Percentiles rank a stretch among this genome's conserved stretches.
Evolutionary conservation across 208 protist genomes (phyloP).

Genomic region (Acanthamoeba rhysodes): DNA sequence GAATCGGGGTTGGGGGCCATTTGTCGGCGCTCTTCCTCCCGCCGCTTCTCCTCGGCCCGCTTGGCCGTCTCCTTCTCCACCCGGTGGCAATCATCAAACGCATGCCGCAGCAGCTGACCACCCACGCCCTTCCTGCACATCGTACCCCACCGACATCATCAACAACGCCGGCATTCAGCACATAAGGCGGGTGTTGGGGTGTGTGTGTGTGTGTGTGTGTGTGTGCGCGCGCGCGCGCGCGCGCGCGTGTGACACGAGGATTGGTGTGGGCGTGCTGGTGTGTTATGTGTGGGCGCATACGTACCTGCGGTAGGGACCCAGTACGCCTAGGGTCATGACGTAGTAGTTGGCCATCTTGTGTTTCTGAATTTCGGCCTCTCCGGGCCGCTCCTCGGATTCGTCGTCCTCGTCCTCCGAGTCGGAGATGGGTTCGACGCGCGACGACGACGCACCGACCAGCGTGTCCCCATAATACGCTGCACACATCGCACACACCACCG

Average conservation of each 20-base stretch:
- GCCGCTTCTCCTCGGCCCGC: not conserved
- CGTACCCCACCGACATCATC: constrained; percentile 23
- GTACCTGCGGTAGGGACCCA: not conserved
- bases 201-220: too few relatives aligned
- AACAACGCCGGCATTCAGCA: constrained; percentile 71
- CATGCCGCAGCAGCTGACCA: not conserved
- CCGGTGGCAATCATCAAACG: not conserved
- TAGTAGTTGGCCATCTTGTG: constrained; percentile 29
- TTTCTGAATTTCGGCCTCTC: not conserved
- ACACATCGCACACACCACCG: not conserved
- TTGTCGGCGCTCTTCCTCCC: not conserved
- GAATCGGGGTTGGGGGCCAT: not conserved
- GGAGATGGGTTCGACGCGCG: not conserved
- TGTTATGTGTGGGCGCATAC: not conserved
- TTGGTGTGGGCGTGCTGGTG: not conserved
- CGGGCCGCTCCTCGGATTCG: constrained; percentile 5
- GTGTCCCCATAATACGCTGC: not conserved
- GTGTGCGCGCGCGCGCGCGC: too few relatives aligned
- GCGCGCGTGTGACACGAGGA: not conserved
- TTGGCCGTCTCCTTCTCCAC: constrained; percentile 8
- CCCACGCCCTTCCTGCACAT: constrained; percentile 17
- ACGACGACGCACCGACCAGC: not conserved
- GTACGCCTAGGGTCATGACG: constrained; percentile 3
- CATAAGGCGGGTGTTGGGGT: not conserved
- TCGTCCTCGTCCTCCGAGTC: not conserved